Base-by-base conservation (phyloP, 2,329 filamentous ascomycete genomes). In the Sporothrix variecibatus region DNA sequence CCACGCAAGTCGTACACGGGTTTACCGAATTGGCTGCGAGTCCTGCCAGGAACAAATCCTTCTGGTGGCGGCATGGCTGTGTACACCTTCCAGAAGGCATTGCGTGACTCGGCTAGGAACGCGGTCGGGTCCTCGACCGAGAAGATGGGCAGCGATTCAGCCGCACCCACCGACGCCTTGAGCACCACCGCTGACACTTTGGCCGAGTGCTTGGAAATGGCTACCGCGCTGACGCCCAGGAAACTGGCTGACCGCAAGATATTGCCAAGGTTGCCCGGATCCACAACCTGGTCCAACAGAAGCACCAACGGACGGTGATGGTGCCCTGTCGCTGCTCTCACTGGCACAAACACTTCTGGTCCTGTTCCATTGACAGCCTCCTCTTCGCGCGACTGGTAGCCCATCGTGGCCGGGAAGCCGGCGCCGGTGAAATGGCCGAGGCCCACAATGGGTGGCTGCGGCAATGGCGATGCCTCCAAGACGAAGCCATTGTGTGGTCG, bases 401-500 rank as follows among this genome's bases (percentile, higher is more conserved):
- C 90, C 1, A 94, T 79, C 3, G 84, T 82, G 31, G 95, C 82
- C 6, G 85, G 81, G 78, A 94, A 93, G 67, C 87, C 85, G 0
- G 84, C 62, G 26, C 58, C 58, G 1, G 84, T 83, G 4, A 90
- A 80, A 1, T 82, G 75, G 0, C 87, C 86, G 3, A 97, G 84
- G 20, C 86, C 84, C 40, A 84, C 86, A 60, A 95, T 84, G 0
- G 93, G 94, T 1, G 90, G 84, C 77, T 91, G 90, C 0, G 94
- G 94, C 0, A 98, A 83, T 1, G 93, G 93, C 0, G 94, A 97
- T 17, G 93, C 90, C 82, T 99, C 96, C 3, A 99, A 87, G 20
- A 98, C 86, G 78, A 92, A 91, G 65, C 95, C 95, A 80, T 98
- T 98, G 83, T 99, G 95, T 46, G 95, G 94, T 56, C 96, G 88